phyloP scores from a whole-genome alignment of 1,139 yeast species.

The Yamadazyma atmosphaerica region DNA sequence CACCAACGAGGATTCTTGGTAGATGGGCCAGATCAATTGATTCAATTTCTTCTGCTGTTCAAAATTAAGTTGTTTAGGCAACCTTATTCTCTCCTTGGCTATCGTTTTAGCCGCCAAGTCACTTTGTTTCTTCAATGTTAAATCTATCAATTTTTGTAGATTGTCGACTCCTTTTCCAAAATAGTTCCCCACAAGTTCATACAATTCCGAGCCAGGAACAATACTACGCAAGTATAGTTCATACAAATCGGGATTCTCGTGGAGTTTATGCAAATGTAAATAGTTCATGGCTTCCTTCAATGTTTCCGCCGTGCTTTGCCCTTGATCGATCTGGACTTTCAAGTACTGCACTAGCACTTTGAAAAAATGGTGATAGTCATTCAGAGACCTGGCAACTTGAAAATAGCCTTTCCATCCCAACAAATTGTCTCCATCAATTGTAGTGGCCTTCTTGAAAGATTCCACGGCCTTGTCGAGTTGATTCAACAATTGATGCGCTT shows the following conservation, averaged over 20 bases:
- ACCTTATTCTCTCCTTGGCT: slow-evolving; percentile 40
- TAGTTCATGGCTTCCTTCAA: slow-evolving; percentile 48
- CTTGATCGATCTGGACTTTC: slow-evolving; percentile 25
- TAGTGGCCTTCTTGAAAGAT: slow-evolving; percentile 57
- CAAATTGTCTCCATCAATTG: slow-evolving; percentile 52
- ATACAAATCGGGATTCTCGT: slow-evolving; percentile 30
- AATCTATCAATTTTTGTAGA: slow-evolving; percentile 49
- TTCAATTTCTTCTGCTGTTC: slow-evolving; percentile 37
- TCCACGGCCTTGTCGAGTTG: slow-evolving; percentile 44
- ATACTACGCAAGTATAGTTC: slow-evolving; percentile 52
- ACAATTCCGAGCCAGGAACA: slow-evolving; percentile 65
- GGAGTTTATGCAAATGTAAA: slow-evolving; percentile 35
- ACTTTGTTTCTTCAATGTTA: slow-evolving; percentile 44
- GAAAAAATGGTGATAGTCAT: slow-evolving; percentile 50
- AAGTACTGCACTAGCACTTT: slow-evolving; percentile 33
- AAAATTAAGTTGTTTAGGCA: slow-evolving; percentile 33
- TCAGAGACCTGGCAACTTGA: slow-evolving; percentile 35
- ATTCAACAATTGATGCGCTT: slow-evolving; percentile 48
- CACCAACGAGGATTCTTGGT: slow-evolving; percentile 51
- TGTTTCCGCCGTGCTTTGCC: slow-evolving; percentile 41
- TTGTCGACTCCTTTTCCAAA: slow-evolving; percentile 52
- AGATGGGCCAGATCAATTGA: slow-evolving; percentile 50
- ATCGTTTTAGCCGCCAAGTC: slow-evolving; percentile 26
- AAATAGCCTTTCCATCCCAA: slow-evolving; percentile 84
- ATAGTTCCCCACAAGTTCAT: slow-evolving; percentile 50